Percentiles rank a stretch among this genome's conserved stretches.
Evolutionary conservation across 176 grass and related monocot genomes (phyloP).

Genomic region (Avena eriantha): DNA sequence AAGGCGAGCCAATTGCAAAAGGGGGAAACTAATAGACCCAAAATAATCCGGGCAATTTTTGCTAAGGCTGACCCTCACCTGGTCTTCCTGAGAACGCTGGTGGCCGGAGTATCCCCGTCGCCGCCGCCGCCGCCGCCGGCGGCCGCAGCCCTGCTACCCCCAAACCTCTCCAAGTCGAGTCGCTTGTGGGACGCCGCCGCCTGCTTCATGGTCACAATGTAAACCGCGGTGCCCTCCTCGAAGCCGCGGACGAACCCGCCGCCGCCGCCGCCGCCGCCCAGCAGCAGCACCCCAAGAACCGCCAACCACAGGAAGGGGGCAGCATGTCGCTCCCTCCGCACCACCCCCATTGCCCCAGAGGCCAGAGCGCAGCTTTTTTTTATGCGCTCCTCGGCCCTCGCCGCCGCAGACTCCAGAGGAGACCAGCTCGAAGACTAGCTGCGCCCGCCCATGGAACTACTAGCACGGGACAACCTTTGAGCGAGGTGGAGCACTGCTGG

Average conservation of each 20-base stretch:
- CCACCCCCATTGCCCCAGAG: slow-evolving; percentile 38
- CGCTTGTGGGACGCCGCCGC: slow-evolving; percentile 62
- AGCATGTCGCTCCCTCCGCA: slow-evolving; percentile 8
- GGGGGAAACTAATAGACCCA: neutral
- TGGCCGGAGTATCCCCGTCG: slow-evolving; percentile 50
- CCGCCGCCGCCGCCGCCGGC: neutral
- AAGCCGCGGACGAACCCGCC: slow-evolving; percentile 32
- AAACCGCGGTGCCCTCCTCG: slow-evolving; percentile 74
- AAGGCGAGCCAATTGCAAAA: neutral
- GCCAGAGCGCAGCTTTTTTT: neutral
- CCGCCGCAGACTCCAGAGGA: neutral
- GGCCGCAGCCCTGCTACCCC: slow-evolving; percentile 45
- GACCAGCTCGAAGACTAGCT: slow-evolving; percentile 20
- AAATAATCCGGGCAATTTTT: neutral
- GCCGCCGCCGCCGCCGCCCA: neutral
- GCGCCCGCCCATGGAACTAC: slow-evolving; percentile 30
- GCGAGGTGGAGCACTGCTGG: slow-evolving; percentile 25
- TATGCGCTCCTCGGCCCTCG: neutral
- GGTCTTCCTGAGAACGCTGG: slow-evolving; percentile 65
- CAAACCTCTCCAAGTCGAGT: slow-evolving; percentile 53
- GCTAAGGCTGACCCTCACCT: slow-evolving; percentile 53
- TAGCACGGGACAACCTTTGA: neutral
- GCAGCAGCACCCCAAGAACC: slow-evolving; percentile 44
- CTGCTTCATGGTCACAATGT: slow-evolving; percentile 94
- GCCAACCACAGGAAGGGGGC: slow-evolving; percentile 6